Evolutionary conservation across 2,329 filamentous ascomycete genomes (phyloP), one percentile per base, ranked within the genome.

Genomic region (Colletotrichum lupini): DNA sequence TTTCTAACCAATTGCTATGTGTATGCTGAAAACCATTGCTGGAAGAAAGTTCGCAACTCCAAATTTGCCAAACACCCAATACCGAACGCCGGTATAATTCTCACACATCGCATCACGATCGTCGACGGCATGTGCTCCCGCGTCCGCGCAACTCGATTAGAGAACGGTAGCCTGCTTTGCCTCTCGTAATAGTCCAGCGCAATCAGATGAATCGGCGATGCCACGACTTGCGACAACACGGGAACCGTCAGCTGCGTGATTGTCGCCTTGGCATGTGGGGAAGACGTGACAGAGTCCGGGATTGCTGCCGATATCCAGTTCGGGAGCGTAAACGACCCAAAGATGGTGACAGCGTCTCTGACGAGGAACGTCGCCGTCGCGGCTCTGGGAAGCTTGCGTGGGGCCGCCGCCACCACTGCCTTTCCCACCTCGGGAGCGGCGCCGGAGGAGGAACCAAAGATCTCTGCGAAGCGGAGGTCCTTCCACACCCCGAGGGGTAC

Each of bases 51-150:
- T n/a, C 63, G 42, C 22, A 71, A 57, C 49, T 62, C 77, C 72
- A 77, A 76, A 32, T 81, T 81, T 1, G 67, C 77, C 26, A 80
- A 76, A 55, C 77, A 77, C 1, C 80, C 79, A 49, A 81, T 67
- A 1, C 80, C 80, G 76, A 81, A 81, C 0, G 80, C 80, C 0
- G 79, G 80, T 28, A 81, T 77, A 7, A 81, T 78, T 26, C 80
- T 76, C 14, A 79, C 26, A 35, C 76, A 80, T 3, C 80, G 76
- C 37, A 80, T 68, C 4, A 79, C 64, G 2, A 80, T 79, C 2
- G 79, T 78, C 2, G 79, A 80, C 0, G 76, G 67, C 0, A 80
- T 19, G 52, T 80, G 77, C 16, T 76, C 68, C 6, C 76, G 66
- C 22, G 78, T 77, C 22, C 77, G 76, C 4, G 73, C 66, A 1